Evolutionary conservation across 768 basidiomycete genomes (phyloP).

Genomic region (Lactarius hatsudake): DNA sequence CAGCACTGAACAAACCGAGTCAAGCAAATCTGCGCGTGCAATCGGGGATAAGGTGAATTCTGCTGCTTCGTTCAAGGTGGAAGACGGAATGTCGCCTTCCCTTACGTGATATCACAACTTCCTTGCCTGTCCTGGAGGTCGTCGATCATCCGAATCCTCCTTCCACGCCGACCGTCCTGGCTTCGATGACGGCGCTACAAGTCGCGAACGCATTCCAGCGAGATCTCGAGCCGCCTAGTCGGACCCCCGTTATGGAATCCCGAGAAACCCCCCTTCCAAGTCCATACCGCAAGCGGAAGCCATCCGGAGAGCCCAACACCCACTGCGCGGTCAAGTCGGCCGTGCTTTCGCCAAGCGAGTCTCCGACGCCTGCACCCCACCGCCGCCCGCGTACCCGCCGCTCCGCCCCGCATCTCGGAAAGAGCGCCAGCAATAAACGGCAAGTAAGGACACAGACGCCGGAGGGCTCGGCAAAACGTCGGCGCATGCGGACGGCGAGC

Average conservation of each 20-base stretch:
- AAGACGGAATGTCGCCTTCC: neutral
- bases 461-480: constrained; percentile 18
- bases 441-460: constrained; percentile 5
- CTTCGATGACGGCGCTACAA: neutral
- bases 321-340: neutral
- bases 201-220: neutral
- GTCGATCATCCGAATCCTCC: neutral
- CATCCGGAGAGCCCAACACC: neutral
- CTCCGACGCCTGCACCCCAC: neutral
- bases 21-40: neutral
- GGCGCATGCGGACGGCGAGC: constrained; percentile 22
- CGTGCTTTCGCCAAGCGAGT: neutral
- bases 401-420: constrained; percentile 22
- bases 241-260: neutral
- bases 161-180: too few relatives aligned
- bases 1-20: neutral
- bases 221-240: neutral
- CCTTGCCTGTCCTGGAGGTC: neutral
- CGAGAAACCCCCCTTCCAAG: neutral
- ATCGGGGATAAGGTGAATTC: neutral
- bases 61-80: too few relatives aligned
- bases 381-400: constrained; percentile 14
- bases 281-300: constrained; percentile 10
- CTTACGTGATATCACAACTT: constrained; percentile 7
- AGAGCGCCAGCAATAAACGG: neutral